Evolutionary conservation across 176 grass and related monocot species (phyloP).

Genomic region (Raddia guianensis): DNA sequence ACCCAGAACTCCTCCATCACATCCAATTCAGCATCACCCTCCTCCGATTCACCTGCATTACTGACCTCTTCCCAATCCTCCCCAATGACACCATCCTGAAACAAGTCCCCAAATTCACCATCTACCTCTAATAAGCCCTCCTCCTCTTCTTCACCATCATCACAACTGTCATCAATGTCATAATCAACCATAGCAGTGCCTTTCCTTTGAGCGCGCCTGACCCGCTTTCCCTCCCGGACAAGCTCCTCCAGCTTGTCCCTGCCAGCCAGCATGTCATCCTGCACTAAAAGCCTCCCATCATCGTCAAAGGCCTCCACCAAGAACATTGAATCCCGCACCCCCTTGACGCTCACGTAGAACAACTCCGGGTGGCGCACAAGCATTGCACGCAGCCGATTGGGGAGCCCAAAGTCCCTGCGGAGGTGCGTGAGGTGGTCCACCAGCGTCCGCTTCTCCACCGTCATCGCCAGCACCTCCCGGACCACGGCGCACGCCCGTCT

Average conservation of each 20-base stretch:
- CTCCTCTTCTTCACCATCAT: conserved; percentile 36
- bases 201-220: conserved; percentile 55
- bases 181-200: conserved; percentile 8
- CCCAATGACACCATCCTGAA: conserved; percentile 54
- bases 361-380: conserved; percentile 80
- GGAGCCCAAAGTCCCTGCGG: conserved; percentile 70
- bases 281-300: conserved; percentile 63
- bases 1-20: conserved; percentile 76
- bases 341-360: conserved; percentile 88
- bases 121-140: conserved; percentile 34
- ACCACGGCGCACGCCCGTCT: conserved; percentile 69
- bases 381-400: conserved; percentile 63
- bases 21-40: conserved; percentile 42
- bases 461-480: conserved; percentile 71
- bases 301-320: conserved; percentile 69
- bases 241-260: conserved; percentile 63
- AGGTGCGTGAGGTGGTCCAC: conserved; percentile 76
- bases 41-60: conserved; percentile 12
- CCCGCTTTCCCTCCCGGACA: conserved; percentile 63
- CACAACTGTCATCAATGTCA: conserved; percentile 7
- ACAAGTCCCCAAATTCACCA: conserved; percentile 62
- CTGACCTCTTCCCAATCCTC: conserved; percentile 69
- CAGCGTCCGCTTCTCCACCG: conserved; percentile 73
- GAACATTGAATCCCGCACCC: conserved; percentile 74
- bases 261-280: conserved; percentile 71